A percentile compares a stretch with the other conserved stretches of the same genome.
Evolutionary conservation across 2,329 filamentous ascomycete species (phyloP).

Genomic region (Pseudocercospora crystallina): DNA sequence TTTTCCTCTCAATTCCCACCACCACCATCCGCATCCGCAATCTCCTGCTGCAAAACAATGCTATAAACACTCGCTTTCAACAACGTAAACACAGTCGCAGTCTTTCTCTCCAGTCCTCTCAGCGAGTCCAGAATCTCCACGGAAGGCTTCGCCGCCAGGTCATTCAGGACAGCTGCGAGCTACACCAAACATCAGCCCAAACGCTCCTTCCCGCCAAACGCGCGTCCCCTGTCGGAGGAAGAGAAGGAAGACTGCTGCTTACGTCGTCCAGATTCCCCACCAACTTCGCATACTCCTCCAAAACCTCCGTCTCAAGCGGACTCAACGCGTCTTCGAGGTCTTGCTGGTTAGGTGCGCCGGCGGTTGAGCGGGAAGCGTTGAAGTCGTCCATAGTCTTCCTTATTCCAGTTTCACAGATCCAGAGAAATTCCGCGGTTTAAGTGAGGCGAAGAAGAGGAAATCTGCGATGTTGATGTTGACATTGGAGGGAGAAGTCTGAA

Average conservation of each 20-base stretch:
- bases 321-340: slow-evolving; percentile 48
- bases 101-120: slow-evolving; percentile 87
- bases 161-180: slow-evolving; percentile 61
- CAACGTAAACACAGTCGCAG: slow-evolving; percentile 88
- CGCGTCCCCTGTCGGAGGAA: slow-evolving; percentile 29
- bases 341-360: slow-evolving; percentile 6
- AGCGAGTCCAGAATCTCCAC: slow-evolving; percentile 83
- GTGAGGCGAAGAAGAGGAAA: neutral
- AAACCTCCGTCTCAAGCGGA: slow-evolving; percentile 85
- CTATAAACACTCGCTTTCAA: slow-evolving; percentile 98
- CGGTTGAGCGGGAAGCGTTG: slow-evolving; percentile 8
- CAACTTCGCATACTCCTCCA: slow-evolving; percentile 88
- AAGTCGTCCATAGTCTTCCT: slow-evolving; percentile 11
- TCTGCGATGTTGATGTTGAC: slow-evolving; percentile 2
- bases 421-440: neutral
- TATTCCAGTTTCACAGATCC: too few species aligned
- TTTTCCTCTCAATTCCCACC: neutral
- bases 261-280: slow-evolving; percentile 91
- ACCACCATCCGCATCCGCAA: slow-evolving; percentile 62
- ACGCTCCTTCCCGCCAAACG: neutral
- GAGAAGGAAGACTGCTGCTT: slow-evolving; percentile 24
- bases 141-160: slow-evolving; percentile 61
- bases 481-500: neutral
- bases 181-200: slow-evolving; percentile 24
- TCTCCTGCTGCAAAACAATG: slow-evolving; percentile 97